phyloP scores from a whole-genome alignment of 495 filamentous ascomycete genomes.

The Podospora fimiseda region DNA sequence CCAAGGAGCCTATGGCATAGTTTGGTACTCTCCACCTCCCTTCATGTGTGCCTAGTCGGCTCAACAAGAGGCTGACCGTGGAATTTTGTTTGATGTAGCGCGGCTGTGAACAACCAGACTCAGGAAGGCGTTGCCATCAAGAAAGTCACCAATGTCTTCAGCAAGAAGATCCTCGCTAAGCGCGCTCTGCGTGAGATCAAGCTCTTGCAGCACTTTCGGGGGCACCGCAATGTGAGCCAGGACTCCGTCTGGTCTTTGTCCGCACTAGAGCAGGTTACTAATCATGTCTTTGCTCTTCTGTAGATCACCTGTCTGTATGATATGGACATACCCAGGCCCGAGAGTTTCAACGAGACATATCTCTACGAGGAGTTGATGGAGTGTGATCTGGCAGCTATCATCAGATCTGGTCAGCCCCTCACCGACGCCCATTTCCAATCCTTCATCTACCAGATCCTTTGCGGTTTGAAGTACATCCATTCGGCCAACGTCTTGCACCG shows the following conservation, averaged over 20 bases:
- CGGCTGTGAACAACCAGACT: constrained; percentile 84
- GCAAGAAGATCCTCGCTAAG: constrained; percentile 99
- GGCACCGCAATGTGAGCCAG: constrained; percentile 55
- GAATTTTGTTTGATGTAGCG: constrained; percentile 51
- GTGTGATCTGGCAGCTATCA: constrained; percentile 96
- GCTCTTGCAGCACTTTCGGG: constrained; percentile 94
- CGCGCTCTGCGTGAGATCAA: constrained; percentile 97
- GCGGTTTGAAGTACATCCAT: constrained; percentile 97
- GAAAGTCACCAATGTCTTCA: constrained; percentile 99
- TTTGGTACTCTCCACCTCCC: constrained; percentile 62
- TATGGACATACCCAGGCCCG: constrained; percentile 97
- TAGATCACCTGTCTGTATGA: constrained; percentile 99
- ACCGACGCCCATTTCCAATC: constrained; percentile 96
- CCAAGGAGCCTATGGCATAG: constrained; percentile 96
- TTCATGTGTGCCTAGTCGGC: too few relatives aligned
- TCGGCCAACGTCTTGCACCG: constrained; percentile 96
- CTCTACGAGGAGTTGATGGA: constrained; percentile 99
- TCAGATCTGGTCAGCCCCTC: constrained; percentile 89
- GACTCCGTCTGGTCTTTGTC: too few relatives aligned
- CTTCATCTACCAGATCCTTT: constrained; percentile 91
- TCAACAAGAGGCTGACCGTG: too few relatives aligned
- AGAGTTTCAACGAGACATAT: constrained; percentile 99
- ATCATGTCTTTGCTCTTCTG: constrained; percentile 3
- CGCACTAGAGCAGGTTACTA: constrained; percentile 11
- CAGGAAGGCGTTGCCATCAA: constrained; percentile 98